Base-by-base conservation (phyloP, 2,329 filamentous ascomycete species). In the Hysterium pulicare region DNA sequence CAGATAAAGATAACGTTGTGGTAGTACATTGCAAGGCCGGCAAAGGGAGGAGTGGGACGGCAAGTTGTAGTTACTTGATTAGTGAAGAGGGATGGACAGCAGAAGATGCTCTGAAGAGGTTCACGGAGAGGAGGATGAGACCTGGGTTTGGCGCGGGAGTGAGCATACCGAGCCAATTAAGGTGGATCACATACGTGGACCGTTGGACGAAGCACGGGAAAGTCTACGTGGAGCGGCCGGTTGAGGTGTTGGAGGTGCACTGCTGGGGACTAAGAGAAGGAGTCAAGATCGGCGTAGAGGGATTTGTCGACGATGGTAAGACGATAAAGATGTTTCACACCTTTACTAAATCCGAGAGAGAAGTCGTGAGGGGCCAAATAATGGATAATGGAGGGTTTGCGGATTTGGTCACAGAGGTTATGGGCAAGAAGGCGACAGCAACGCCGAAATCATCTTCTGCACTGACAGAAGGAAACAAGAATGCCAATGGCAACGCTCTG, bases 1-100 rank as follows among this genome's bases (percentile, higher is more conserved):
- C 64, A 17, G 65, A 70, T 20, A 60, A 66, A 19, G 71, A 73
- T 28, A 76, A 89, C 24, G 88, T 97, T 0, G 85, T 85, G 0
- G 90, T 97, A 5, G 89, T 97, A 6, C 93, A 98, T 67, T 97
- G 93, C 73, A 97, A 97, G 64, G 93, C 93, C 1, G 93, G 93
- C 2, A 98, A 98, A 68, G 93, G 93, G 1, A 78, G 93, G 38
- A 95, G 88, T 51, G 93, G 93, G 3, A 95, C 89, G 0, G 82
- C 89, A 55, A 84, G 85, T 22, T 95, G 88, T 67, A 87, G 86
- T 54, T 97, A 95, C 63, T 73, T 98, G 44, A 93, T 98, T 55
- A 83, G 86, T 6, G 87, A 97, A 62, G 86, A 93, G 59, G 82
- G 81, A 3, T 87, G 83, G 84, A 75, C 71, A 22, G 68, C 76